These are phyloP conservation scores for Claviceps citrina DNA, from an alignment of 2,329 filamentous ascomycete genomes.

Conservation along the genomic window DNA sequence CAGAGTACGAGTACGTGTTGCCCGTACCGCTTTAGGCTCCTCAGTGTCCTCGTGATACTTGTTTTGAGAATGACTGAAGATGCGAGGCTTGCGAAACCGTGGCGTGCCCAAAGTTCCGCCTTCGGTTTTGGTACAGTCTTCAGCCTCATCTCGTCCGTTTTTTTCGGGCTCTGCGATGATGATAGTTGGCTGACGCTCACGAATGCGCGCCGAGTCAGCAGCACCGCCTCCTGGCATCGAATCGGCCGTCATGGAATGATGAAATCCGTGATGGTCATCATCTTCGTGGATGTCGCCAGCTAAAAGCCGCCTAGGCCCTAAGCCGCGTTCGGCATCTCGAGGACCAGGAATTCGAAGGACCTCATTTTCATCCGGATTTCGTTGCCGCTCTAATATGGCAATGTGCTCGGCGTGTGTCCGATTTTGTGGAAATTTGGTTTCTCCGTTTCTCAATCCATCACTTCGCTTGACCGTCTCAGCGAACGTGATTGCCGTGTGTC, in stretches of 20 bases:
- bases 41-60: constrained; percentile 23
- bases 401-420: constrained; percentile 62
- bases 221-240: constrained; percentile 12
- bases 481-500: constrained; percentile 42
- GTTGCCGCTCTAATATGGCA: constrained; percentile 72
- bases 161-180: constrained; percentile 49
- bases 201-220: constrained; percentile 11
- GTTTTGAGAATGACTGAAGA: constrained; percentile 23
- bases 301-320: constrained; percentile 45
- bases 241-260: constrained; percentile 13
- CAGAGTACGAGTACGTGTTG: constrained; percentile 32
- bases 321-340: constrained; percentile 72
- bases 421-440: constrained; percentile 33
- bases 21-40: constrained; percentile 11
- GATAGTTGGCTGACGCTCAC: constrained; percentile 38
- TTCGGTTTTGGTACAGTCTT: constrained; percentile 28
- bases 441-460: constrained; percentile 36
- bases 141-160: constrained; percentile 20
- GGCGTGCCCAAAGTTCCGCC: constrained; percentile 25
- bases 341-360: constrained; percentile 83
- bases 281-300: constrained; percentile 23
- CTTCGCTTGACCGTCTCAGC: constrained; percentile 49
- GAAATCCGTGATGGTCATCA: constrained; percentile 16
- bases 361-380: constrained; percentile 56
- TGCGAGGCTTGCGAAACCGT: constrained; percentile 28